Base-by-base conservation (phyloP, 345 rosid species). In the Brassica cretica region DNA sequence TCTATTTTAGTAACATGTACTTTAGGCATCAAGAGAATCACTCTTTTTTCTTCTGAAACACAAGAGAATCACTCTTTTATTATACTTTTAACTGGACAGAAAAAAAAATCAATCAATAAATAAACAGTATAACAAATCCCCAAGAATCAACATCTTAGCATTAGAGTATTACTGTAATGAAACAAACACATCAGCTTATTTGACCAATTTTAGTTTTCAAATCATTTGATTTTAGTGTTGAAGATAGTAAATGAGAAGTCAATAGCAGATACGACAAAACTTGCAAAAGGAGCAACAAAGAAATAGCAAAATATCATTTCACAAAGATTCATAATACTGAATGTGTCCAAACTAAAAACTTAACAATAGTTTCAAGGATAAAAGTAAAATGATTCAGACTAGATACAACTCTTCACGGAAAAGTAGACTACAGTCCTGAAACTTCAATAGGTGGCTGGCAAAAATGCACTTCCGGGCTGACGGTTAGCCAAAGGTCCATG, bases 401-500 rank as follows among this genome's bases (percentile, higher is more conserved):
- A 64, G 39, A 59, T 27, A 72, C 65, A 25, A 14, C 11, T 44
- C 76, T 78, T 72, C 73, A 60, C 53, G 51, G 19, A 5, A 35
- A 30, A 60, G 11, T 59, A 41, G 41, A 64, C 56, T 0, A 19
- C 24, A 64, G 56, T 10, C 15, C 79, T 63, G 58, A 73, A 44
- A 64, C 80, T 78, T 81, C 73, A 90, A 14, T 81, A 85, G 15
- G 80, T 33, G 16, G 87, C 88, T 30, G 77, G 33, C 65, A 79
- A 29, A 71, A 90, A 90, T 0, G 95, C 95, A 71, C 77, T 74
- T 77, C 95, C 95, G 0, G 95, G 89, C 78, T 86, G 56, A 16
- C 95, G 92, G 1, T 66, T 3, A 0, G 93, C 87, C 81, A 90
- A 71, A 55, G 87, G 90, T 80, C 93, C 95, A 76, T 90, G 95